Evolutionary conservation across 108 stramenopile species (phyloP).

Genomic region (Stephanodiscus triporus): DNA sequence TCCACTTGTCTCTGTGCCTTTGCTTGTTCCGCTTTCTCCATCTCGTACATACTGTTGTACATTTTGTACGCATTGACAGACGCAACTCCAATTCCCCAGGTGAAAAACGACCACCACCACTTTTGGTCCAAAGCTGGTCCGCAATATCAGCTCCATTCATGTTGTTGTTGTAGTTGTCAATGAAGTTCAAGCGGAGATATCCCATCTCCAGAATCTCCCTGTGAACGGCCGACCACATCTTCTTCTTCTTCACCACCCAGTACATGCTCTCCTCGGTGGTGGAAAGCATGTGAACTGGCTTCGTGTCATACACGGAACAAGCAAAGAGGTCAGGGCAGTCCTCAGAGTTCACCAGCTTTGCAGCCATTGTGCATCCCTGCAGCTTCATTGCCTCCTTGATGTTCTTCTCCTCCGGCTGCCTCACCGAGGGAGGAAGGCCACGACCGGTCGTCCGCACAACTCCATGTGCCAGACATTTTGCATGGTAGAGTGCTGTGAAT

Average conservation of each 20-base stretch:
- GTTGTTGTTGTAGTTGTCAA: conserved; percentile 38
- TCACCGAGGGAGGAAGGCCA: conserved; percentile 6
- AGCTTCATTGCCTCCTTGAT: conserved; percentile 1
- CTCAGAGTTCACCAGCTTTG: conserved; percentile 8
- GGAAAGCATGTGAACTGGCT: conserved; percentile 44
- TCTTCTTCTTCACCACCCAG: conserved; percentile 40
- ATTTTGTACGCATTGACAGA: conserved; percentile 12
- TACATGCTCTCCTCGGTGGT: conserved; percentile 26
- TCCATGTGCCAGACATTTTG: conserved; percentile 35
- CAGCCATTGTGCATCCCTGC: conserved; percentile 20
- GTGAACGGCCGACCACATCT: conserved; percentile 19
- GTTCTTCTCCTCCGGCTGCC: conserved; percentile 13
- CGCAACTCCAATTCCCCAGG: conserved; percentile 38
- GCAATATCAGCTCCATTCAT: conserved; percentile 49
- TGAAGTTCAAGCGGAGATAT: conserved; percentile 18
- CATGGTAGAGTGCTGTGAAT: conserved; percentile 60
- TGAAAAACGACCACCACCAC: conserved; percentile 53
- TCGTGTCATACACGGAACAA: conserved; percentile 37
- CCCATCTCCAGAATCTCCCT: neutral
- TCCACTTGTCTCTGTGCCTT: neutral
- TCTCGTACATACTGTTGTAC: conserved; percentile 17
- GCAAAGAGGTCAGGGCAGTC: conserved; percentile 22
- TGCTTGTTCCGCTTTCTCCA: conserved; percentile 6
- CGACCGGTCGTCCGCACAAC: conserved; percentile 12
- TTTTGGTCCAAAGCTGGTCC: conserved; percentile 45